These are phyloP conservation scores for Xylaria sp. DNA, from an alignment of 2,329 filamentous ascomycete species.

Conservation along the genomic window DNA sequence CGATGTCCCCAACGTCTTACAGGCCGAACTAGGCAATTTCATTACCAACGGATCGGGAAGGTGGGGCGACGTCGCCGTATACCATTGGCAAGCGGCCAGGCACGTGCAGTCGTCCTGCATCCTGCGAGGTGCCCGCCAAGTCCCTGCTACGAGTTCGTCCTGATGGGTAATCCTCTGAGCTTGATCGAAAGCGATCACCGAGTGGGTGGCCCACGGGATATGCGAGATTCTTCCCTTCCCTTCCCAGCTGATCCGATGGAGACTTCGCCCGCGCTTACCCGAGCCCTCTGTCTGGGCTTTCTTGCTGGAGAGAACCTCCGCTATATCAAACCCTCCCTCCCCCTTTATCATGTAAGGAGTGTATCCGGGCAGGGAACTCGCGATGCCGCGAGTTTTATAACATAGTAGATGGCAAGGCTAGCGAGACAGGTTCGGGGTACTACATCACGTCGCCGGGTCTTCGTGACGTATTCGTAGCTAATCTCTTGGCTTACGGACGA, in stretches of 20 bases:
- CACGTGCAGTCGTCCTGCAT: not conserved
- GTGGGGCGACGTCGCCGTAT: not conserved
- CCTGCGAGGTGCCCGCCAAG: not conserved
- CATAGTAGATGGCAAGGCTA: not conserved
- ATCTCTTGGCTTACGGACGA: not conserved
- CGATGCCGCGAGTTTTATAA: not conserved
- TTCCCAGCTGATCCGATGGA: constrained; percentile 14
- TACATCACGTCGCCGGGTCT: not conserved
- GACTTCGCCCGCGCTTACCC: not conserved
- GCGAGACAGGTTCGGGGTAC: not conserved
- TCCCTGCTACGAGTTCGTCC: not conserved
- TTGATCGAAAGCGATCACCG: constrained; percentile 3
- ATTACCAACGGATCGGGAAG: not conserved
- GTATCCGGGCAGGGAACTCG: not conserved
- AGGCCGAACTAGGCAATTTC: not conserved
- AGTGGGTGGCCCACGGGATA: too few relatives aligned
- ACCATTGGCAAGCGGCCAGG: not conserved
- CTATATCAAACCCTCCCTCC: not conserved
- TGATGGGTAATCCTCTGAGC: constrained; percentile 3
- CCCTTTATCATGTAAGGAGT: not conserved
- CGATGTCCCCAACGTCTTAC: not conserved
- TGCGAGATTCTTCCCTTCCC: constrained; percentile 1
- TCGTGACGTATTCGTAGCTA: not conserved
- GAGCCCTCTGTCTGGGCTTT: constrained; percentile 3
- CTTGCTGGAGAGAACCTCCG: constrained; percentile 1